Evolutionary conservation across 163 green algal genomes (phyloP).

Genomic region (Chlorella variabilis): DNA sequence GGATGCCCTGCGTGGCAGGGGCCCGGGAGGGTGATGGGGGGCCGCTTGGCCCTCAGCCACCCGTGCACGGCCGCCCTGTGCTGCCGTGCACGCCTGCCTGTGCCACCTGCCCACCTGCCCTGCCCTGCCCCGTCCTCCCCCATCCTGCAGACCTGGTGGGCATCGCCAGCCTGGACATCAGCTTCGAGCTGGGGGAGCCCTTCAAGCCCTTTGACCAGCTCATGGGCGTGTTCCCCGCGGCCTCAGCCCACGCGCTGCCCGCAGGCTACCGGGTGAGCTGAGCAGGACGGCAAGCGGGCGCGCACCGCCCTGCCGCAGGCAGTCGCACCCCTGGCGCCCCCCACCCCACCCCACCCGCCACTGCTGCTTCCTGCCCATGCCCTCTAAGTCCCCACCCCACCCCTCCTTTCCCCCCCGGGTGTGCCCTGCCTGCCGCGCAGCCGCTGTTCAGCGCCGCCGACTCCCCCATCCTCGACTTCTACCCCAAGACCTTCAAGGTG

Average conservation of each 20-base stretch:
- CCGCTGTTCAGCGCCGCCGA: slow-evolving; percentile 71
- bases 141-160: slow-evolving; percentile 46
- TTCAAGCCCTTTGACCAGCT: slow-evolving; percentile 97
- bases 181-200: slow-evolving; percentile 70
- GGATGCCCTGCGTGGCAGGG: too few species aligned
- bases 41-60: too few species aligned
- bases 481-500: slow-evolving; percentile 83
- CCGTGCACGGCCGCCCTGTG: background rate
- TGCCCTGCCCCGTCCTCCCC: background rate
- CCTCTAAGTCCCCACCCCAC: too few species aligned
- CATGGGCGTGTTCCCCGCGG: slow-evolving; percentile 90
- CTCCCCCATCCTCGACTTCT: slow-evolving; percentile 94
- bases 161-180: slow-evolving; percentile 54
- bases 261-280: slow-evolving; percentile 59
- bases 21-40: too few species aligned
- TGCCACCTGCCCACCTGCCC: too few species aligned
- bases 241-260: slow-evolving; percentile 82
- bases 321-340: too few species aligned
- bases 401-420: too few species aligned
- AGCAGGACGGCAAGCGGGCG: background rate
- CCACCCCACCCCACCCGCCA: too few species aligned
- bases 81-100: background rate
- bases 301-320: too few species aligned
- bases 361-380: too few species aligned
- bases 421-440: slow-evolving; percentile 3